Evolutionary conservation across 2,329 filamentous ascomycete species (phyloP).

Genomic region (Paracoccidioides lutzii): DNA sequence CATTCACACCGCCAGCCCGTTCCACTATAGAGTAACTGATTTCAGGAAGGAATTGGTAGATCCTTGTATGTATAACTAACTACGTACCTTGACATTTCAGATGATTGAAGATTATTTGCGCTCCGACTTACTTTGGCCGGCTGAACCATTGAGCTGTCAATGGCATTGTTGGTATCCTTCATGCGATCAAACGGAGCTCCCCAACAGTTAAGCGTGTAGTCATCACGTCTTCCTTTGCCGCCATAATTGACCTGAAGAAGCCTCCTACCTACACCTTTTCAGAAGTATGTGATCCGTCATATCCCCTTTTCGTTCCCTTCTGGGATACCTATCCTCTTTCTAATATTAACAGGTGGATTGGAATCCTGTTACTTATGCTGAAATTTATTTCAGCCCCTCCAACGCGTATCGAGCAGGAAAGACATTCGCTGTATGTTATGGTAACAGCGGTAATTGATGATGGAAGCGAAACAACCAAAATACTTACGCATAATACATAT

Average conservation of each 20-base stretch:
- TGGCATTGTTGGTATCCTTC: slow-evolving; percentile 50
- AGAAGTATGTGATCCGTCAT: slow-evolving; percentile 5
- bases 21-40: slow-evolving; percentile 59
- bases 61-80: slow-evolving; percentile 40
- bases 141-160: slow-evolving; percentile 43
- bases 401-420: slow-evolving; percentile 41
- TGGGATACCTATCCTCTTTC: neutral
- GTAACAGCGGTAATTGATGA: neutral
- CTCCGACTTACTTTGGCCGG: neutral
- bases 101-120: slow-evolving; percentile 2
- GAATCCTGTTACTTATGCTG: slow-evolving; percentile 34
- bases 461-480: neutral
- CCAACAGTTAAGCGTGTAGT: slow-evolving; percentile 60
- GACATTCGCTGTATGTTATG: slow-evolving; percentile 26
- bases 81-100: slow-evolving; percentile 10
- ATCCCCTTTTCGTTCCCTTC: neutral
- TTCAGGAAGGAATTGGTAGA: slow-evolving; percentile 48
- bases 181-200: slow-evolving; percentile 47
- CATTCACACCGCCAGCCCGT: slow-evolving; percentile 62
- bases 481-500: neutral
- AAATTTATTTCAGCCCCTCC: slow-evolving; percentile 23
- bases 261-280: slow-evolving; percentile 22
- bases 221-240: slow-evolving; percentile 57
- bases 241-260: slow-evolving; percentile 41
- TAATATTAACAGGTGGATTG: slow-evolving; percentile 23